These are phyloP conservation scores for Globisporangium nagaii DNA, from an alignment of 352 stramenopile species.

Conservation along the genomic window DNA sequence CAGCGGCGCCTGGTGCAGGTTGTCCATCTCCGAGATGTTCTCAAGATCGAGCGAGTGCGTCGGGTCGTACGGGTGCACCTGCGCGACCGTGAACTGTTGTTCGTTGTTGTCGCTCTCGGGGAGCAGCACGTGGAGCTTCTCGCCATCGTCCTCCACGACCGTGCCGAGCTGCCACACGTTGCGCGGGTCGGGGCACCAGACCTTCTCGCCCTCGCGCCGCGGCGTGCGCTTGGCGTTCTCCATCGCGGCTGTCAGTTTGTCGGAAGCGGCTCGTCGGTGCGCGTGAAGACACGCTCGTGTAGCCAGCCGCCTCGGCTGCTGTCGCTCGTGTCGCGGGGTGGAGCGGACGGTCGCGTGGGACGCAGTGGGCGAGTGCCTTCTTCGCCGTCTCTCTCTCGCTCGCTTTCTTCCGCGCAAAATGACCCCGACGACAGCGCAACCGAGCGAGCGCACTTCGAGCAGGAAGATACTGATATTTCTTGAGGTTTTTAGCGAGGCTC, in stretches of 20 bases:
- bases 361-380: too few relatives aligned
- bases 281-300: background rate
- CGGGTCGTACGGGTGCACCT: constrained; percentile 89
- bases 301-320: background rate
- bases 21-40: constrained; percentile 93
- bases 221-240: constrained; percentile 40
- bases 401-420: too few relatives aligned
- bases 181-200: constrained; percentile 80
- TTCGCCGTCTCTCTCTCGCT: too few relatives aligned
- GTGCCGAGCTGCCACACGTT: constrained; percentile 86
- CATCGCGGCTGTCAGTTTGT: constrained; percentile 6
- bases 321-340: too few relatives aligned
- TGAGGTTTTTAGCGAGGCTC: too few relatives aligned
- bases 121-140: constrained; percentile 79
- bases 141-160: constrained; percentile 80
- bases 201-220: constrained; percentile 81
- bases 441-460: too few relatives aligned
- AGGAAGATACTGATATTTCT: too few relatives aligned
- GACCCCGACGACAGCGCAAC: too few relatives aligned
- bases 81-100: constrained; percentile 70
- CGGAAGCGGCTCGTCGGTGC: too few relatives aligned
- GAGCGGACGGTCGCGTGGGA: too few relatives aligned
- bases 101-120: constrained; percentile 71
- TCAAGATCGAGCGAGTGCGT: constrained; percentile 84
- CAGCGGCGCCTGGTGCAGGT: constrained; percentile 88